Evolutionary conservation across 371 early-diverging fungal species (phyloP).

Genomic region (Mucor circinelloides): DNA sequence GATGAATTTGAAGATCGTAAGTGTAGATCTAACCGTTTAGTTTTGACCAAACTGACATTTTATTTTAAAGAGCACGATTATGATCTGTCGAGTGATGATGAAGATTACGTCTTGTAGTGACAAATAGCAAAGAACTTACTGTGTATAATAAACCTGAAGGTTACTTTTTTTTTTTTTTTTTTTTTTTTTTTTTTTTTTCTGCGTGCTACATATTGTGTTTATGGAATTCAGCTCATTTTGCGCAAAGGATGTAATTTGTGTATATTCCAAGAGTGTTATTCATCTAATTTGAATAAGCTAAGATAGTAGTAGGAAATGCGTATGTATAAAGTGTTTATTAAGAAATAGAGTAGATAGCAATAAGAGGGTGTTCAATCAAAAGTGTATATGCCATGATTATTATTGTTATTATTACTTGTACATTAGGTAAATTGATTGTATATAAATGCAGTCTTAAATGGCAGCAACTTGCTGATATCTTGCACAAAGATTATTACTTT

Average conservation of each 20-base stretch:
- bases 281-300: too few species aligned
- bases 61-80: conserved; percentile 20
- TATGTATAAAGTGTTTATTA: not conserved
- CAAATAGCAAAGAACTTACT: not conserved
- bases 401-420: not conserved
- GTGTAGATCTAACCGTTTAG: not conserved
- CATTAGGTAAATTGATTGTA: not conserved
- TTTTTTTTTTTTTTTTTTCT: too few species aligned
- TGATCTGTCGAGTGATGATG: conserved; percentile 37
- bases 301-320: too few species aligned
- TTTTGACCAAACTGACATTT: not conserved
- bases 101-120: conserved; percentile 22
- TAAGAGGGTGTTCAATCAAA: not conserved
- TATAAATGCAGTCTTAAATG: not conserved
- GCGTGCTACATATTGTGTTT: too few species aligned
- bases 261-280: too few species aligned
- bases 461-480: not conserved
- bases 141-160: not conserved
- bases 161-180: too few species aligned
- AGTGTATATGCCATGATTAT: not conserved
- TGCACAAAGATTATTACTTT: not conserved
- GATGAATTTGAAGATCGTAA: conserved; percentile 53
- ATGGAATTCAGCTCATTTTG: too few species aligned
- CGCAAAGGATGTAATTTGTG: too few species aligned
- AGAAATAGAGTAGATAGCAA: not conserved